These are phyloP conservation scores for Hibiscus syriacus DNA, from an alignment of 345 rosid species.

Conservation along the genomic window DNA sequence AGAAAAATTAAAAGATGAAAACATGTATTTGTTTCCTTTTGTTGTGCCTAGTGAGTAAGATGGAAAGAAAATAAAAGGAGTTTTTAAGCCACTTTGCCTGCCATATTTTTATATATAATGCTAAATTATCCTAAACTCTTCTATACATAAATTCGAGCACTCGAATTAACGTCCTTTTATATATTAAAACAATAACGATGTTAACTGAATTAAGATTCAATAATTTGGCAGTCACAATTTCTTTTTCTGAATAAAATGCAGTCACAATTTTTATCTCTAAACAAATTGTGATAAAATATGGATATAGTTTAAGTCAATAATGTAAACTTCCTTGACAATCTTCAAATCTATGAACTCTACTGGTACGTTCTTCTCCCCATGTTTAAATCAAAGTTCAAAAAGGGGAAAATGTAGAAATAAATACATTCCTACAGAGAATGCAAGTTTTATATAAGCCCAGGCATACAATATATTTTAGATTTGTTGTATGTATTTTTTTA, in stretches of 20 bases:
- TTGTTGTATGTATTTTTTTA: too few species aligned
- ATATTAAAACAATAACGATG: too few species aligned
- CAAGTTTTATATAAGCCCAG: not conserved
- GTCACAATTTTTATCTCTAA: not conserved
- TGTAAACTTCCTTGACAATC: not conserved
- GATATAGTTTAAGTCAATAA: not conserved
- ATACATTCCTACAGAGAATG: not conserved
- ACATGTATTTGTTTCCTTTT: not conserved
- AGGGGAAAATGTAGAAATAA: not conserved
- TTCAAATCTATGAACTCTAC: not conserved
- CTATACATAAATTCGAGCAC: too few species aligned
- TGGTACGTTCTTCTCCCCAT: not conserved
- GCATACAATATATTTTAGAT: too few species aligned
- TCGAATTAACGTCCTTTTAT: too few species aligned
- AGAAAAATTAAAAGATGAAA: not conserved
- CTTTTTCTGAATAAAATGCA: too few species aligned
- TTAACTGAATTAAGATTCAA: too few species aligned
- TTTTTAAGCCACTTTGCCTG: too few species aligned
- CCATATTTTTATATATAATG: too few species aligned
- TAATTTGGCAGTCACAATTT: too few species aligned
- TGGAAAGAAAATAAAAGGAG: too few species aligned
- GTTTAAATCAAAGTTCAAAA: not conserved
- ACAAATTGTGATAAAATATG: not conserved
- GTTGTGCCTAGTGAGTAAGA: not conserved
- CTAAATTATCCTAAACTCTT: too few species aligned